phyloP scores from a whole-genome alignment of 352 stramenopile genomes.

The Phytophthora uliginosa region DNA sequence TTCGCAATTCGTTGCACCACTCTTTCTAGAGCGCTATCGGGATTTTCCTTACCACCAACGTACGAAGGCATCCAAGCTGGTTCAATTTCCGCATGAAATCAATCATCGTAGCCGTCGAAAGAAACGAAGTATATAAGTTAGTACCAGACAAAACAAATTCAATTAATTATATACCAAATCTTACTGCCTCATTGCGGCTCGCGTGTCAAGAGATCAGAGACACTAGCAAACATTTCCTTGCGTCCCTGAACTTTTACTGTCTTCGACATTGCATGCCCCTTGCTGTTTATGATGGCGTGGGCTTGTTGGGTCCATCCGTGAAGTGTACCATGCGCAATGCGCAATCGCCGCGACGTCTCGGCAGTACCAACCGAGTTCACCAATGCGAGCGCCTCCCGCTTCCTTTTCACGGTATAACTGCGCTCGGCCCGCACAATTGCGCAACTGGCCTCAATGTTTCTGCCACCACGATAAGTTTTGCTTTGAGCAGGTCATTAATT shows the following conservation, averaged over 20 bases:
- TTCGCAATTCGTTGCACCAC: neutral
- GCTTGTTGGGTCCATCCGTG: neutral
- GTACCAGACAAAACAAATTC: neutral
- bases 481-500: neutral
- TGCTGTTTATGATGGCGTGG: neutral
- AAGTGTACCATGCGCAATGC: neutral
- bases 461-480: neutral
- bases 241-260: neutral
- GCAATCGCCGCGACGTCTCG: neutral
- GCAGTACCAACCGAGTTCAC: neutral
- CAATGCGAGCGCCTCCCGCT: neutral
- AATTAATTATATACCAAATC: neutral
- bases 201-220: neutral
- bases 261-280: conserved; percentile 1
- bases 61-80: neutral
- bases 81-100: neutral
- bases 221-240: neutral
- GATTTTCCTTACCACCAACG: neutral
- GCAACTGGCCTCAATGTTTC: neutral
- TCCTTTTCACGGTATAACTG: neutral
- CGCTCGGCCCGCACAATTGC: neutral
- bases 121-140: neutral
- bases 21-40: neutral
- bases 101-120: neutral
- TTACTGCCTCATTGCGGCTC: neutral